Evolutionary conservation across 2,329 filamentous ascomycete species (phyloP).

Genomic region (Pseudogymnoascus sp.): DNA sequence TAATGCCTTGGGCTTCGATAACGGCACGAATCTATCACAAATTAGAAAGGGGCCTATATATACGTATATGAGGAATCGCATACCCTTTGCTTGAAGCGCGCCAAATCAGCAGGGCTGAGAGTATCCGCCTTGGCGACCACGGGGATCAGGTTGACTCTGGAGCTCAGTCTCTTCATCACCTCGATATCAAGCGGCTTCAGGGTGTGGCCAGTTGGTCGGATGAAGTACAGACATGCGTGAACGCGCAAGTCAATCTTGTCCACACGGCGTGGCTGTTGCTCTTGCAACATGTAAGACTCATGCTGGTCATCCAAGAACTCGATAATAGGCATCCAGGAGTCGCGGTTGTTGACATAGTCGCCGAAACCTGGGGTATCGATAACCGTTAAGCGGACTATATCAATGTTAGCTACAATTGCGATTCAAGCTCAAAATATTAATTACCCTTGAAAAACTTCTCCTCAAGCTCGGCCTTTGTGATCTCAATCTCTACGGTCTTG

Average conservation of each 20-base stretch:
- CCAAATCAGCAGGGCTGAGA: conserved; percentile 81
- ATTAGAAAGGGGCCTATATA: conserved; percentile 23
- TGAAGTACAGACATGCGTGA: conserved; percentile 98
- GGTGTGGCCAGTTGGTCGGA: conserved; percentile 95
- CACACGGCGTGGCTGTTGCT: conserved; percentile 94
- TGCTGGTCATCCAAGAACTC: conserved; percentile 99
- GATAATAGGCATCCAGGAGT: conserved; percentile 99
- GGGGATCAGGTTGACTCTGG: conserved; percentile 95
- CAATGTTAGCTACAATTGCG: conserved; percentile 16
- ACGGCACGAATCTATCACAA: conserved; percentile 71
- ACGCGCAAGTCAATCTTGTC: conserved; percentile 99
- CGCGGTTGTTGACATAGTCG: conserved; percentile 99
- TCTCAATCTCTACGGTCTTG: conserved; percentile 99
- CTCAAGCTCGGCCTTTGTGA: conserved; percentile 98
- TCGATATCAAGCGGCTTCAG: conserved; percentile 98
- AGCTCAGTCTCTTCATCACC: conserved; percentile 98
- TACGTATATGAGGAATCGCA: conserved; percentile 24
- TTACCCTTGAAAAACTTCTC: conserved; percentile 99
- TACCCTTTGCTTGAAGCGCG: conserved; percentile 92
- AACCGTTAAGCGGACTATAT: conserved; percentile 85
- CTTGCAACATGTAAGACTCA: conserved; percentile 99
- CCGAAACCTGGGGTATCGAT: conserved; percentile 98
- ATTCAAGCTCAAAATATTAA: conserved; percentile 11
- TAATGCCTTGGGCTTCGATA: conserved; percentile 97
- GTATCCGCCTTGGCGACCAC: conserved; percentile 99